Evolutionary conservation across 805 yeast species (phyloP).

Genomic region (Teunomyces cretensis): DNA sequence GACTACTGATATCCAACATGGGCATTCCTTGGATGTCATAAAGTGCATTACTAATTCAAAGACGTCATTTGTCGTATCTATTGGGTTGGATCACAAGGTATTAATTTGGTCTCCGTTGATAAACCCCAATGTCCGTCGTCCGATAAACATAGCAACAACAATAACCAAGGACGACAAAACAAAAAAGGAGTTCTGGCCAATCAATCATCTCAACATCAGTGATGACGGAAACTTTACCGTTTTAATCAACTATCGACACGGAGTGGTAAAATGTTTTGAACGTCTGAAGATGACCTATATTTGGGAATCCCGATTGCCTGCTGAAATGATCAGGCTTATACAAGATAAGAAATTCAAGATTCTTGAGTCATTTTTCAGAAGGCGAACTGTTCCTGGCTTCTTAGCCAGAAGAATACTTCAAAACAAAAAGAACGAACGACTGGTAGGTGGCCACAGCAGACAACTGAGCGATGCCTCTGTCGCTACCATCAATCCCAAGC

Average conservation of each 20-base stretch:
- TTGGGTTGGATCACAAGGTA: constrained; percentile 73
- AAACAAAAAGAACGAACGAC: constrained; percentile 16
- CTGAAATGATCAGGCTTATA: constrained; percentile 21
- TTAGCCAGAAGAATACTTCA: constrained; percentile 33
- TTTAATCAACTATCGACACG: constrained; percentile 49
- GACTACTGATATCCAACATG: constrained; percentile 27
- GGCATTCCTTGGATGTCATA: constrained; percentile 64
- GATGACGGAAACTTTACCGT: constrained; percentile 60
- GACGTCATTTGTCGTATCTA: constrained; percentile 63
- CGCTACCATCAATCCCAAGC: constrained; percentile 17
- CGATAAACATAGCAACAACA: constrained; percentile 37
- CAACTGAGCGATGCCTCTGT: constrained; percentile 32
- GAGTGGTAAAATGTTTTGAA: constrained; percentile 60
- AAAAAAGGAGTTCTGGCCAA: constrained; percentile 54
- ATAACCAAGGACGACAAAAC: constrained; percentile 36
- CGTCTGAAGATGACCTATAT: constrained; percentile 52
- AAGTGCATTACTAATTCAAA: constrained; percentile 56
- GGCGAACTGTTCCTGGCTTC: constrained; percentile 50
- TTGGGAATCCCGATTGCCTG: constrained; percentile 52
- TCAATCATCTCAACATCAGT: constrained; percentile 56
- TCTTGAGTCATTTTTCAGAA: constrained; percentile 61
- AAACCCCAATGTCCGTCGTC: constrained; percentile 19
- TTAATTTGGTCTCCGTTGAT: constrained; percentile 70
- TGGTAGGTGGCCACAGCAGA: constrained; percentile 18
- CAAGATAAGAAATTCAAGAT: constrained; percentile 31